Base-by-base conservation (phyloP, 2,329 filamentous ascomycete species). In the Ramularia endophylla region DNA sequence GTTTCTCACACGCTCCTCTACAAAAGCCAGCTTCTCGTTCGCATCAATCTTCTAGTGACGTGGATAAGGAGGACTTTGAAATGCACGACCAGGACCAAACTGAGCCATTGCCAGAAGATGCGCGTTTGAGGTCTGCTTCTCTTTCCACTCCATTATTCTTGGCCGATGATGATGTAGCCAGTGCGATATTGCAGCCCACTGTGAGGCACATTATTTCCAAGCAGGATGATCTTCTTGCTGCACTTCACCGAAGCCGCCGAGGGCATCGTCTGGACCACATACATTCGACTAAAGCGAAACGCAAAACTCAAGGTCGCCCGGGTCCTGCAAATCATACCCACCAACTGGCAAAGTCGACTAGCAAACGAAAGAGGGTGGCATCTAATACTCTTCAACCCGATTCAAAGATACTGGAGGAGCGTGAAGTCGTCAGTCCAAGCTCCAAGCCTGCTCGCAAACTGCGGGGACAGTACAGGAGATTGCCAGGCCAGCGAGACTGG, bases 151-250 rank as follows among this genome's bases (percentile, higher is more conserved):
- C 84, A 0, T 69, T 73, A 2, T 64, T 86, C 4, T 74, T 83
- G 6, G 74, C 78, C 1, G 82, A 94, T 53, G 87, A 94, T 51
- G 80, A 84, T 2, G 60, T 71, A 35, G 85, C 86, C 0, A 69
- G 74, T 44, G 60, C 64, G 2, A 68, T 94, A 4, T 67, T 95
- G 12, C 73, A 74, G 0, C 86, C 87, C 0, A 73, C 78, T 0
- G 73, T 85, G 8, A 73, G 81, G n/a, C 81, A 86, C 50, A 74
- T 89, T 12, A 69, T 95, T 7, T 65, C 71, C 1, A 77, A 79
- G 27, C 59, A 95, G 1, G 87, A 95, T 53, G 62, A 69, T 4
- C 72, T 90, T 1, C 73, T 95, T 5, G 69, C 72, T 20, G 77
- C 81, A 3, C 70, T 97, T 11, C 86, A 89, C 57, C 77, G 81